phyloP scores from a whole-genome alignment of 176 grass and related monocot genomes.

The sorghum (Sorghum bicolor) region DNA sequence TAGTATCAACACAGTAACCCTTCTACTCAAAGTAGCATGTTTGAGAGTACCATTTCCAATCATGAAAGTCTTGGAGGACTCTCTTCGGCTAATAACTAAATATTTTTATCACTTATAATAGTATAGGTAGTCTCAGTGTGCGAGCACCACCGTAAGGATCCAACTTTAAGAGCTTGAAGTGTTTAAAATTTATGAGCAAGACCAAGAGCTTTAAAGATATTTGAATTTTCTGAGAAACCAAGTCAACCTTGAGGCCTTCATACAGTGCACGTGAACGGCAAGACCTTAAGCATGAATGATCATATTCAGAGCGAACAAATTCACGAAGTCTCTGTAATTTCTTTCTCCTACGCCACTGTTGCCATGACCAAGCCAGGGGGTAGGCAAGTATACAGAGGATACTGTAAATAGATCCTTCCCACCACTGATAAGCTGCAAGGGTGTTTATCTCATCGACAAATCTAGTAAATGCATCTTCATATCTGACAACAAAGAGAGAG shows the following conservation, averaged over 20 bases:
- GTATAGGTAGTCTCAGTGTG: neutral
- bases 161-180: neutral
- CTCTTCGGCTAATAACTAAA: neutral
- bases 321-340: conserved; percentile 94
- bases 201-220: neutral
- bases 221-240: conserved; percentile 13
- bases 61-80: neutral
- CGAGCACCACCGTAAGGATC: conserved; percentile 11
- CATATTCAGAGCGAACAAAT: conserved; percentile 99
- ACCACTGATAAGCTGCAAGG: conserved; percentile 97
- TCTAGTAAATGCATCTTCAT: conserved; percentile 90
- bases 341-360: conserved; percentile 94
- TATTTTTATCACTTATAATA: neutral
- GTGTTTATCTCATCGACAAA: conserved; percentile 98
- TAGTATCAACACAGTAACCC: neutral
- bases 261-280: conserved; percentile 98
- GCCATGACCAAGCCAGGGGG: conserved; percentile 97
- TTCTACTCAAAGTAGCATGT: neutral
- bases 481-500: conserved; percentile 39
- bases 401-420: conserved; percentile 92
- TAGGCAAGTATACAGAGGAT: conserved; percentile 82
- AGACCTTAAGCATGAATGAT: conserved; percentile 94
- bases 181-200: neutral
- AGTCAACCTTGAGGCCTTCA: conserved; percentile 95
- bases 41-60: neutral